A percentile compares a stretch with the other conserved stretches of the same genome.
Conservation (phyloP, 2,329 filamentous ascomycete species). For the Sarocladium strictum region DNA sequence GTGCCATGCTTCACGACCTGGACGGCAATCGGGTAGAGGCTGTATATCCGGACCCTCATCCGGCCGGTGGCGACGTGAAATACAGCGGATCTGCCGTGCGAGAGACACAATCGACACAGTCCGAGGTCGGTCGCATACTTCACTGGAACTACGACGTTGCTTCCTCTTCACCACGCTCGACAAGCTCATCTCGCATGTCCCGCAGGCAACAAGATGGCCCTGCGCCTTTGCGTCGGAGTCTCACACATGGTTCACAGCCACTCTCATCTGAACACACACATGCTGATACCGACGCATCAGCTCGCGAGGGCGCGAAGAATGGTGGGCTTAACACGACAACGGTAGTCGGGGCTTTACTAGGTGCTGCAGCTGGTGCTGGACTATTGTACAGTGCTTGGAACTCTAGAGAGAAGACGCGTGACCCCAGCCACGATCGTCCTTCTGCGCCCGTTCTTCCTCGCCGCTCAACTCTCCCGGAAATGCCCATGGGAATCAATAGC, state of each 20-base stretch:
- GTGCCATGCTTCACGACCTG: conserved; percentile 63
- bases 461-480: conserved; percentile 40
- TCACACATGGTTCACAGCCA: conserved; percentile 14
- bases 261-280: neutral
- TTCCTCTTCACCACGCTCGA: conserved; percentile 8
- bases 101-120: conserved; percentile 29
- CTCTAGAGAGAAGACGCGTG: conserved; percentile 27
- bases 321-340: conserved; percentile 51
- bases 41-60: conserved; percentile 43
- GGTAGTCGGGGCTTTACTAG: conserved; percentile 70
- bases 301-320: neutral
- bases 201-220: neutral
- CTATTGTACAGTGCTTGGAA: conserved; percentile 60
- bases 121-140: conserved; percentile 38
- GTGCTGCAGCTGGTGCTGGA: conserved; percentile 63
- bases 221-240: conserved; percentile 24
- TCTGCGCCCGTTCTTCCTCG: conserved; percentile 7
- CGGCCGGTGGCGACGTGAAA: conserved; percentile 24
- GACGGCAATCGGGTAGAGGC: conserved; percentile 84
- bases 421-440: conserved; percentile 18
- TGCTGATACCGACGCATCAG: neutral
- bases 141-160: conserved; percentile 44
- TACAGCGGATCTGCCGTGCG: conserved; percentile 28
- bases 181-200: neutral
- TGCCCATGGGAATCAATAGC: conserved; percentile 35